phyloP scores from a whole-genome alignment of 1,139 yeast genomes.

The Pichia sp. region DNA sequence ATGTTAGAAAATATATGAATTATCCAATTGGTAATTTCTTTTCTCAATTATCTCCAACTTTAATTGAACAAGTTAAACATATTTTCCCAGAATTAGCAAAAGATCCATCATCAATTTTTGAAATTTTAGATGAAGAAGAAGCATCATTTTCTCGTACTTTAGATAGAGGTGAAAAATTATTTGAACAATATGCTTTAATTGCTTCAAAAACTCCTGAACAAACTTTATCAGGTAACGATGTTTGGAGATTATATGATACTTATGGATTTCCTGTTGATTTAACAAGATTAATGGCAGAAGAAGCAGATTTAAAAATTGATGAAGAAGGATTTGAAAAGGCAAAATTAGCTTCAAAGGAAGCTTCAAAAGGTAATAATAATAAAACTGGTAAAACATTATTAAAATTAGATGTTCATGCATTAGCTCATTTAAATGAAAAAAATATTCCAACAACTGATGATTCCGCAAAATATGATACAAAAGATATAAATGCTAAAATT shows the following conservation, averaged over 20 bases:
- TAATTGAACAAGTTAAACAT: slow-evolving; percentile 79
- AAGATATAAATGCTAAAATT: slow-evolving; percentile 55
- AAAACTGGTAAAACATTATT: slow-evolving; percentile 47
- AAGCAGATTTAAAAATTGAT: slow-evolving; percentile 89
- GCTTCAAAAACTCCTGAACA: slow-evolving; percentile 73
- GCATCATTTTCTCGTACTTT: slow-evolving; percentile 88
- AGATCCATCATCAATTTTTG: slow-evolving; percentile 71
- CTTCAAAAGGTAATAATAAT: slow-evolving; percentile 81
- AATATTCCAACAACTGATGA: slow-evolving; percentile 80
- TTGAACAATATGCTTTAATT: slow-evolving; percentile 82
- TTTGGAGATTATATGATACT: slow-evolving; percentile 98
- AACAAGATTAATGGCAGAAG: slow-evolving; percentile 98
- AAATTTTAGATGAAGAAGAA: slow-evolving; percentile 93
- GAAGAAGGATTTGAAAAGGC: slow-evolving; percentile 89
- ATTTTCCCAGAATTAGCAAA: slow-evolving; percentile 85
- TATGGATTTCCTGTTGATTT: slow-evolving; percentile 98
- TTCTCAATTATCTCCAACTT: slow-evolving; percentile 85
- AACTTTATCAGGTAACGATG: slow-evolving; percentile 84
- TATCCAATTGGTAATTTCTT: slow-evolving; percentile 93
- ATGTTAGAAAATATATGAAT: slow-evolving; percentile 91
- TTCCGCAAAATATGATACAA: slow-evolving; percentile 61
- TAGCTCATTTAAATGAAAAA: slow-evolving; percentile 56
- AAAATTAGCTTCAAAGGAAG: slow-evolving; percentile 81
- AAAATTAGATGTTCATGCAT: slow-evolving; percentile 85
- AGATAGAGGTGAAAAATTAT: slow-evolving; percentile 95